Percentiles rank a stretch among this genome's conserved stretches.
phyloP scores from a whole-genome alignment of 106 monocot genomes.

The Cymbidium sinense region DNA sequence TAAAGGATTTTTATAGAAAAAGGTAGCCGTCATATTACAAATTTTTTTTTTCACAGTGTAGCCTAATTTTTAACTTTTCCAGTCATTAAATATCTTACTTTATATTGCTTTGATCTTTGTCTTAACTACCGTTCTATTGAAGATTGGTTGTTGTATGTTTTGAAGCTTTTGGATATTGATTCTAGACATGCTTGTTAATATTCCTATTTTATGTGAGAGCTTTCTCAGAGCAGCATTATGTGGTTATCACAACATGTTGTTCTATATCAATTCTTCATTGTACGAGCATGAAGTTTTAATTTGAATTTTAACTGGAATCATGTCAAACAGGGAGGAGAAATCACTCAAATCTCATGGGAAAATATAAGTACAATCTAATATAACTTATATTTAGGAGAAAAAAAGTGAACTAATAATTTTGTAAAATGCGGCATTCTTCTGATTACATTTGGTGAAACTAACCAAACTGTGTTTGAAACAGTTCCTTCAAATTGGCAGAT shows the following conservation, averaged over 20 bases:
- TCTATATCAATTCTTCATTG: neutral
- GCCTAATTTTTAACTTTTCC: neutral
- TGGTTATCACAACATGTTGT: neutral
- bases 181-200: neutral
- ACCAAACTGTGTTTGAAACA: slow-evolving; percentile 33
- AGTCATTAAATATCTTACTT: neutral
- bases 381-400: neutral
- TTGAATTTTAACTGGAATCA: neutral
- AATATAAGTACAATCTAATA: neutral
- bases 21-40: neutral
- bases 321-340: neutral
- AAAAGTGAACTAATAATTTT: neutral
- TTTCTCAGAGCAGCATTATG: neutral
- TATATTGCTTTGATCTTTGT: neutral
- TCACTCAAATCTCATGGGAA: neutral
- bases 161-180: neutral
- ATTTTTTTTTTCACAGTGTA: neutral
- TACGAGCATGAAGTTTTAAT: neutral
- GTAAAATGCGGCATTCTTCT: neutral
- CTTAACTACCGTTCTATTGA: neutral
- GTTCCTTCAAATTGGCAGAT: slow-evolving; percentile 99
- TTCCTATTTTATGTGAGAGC: neutral
- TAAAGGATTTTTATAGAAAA: neutral
- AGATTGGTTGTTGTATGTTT: neutral
- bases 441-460: slow-evolving; percentile 1